These are phyloP conservation scores for Podospora bellae-mahoneyi DNA, from an alignment of 495 filamentous ascomycete species.

Conservation along the genomic window DNA sequence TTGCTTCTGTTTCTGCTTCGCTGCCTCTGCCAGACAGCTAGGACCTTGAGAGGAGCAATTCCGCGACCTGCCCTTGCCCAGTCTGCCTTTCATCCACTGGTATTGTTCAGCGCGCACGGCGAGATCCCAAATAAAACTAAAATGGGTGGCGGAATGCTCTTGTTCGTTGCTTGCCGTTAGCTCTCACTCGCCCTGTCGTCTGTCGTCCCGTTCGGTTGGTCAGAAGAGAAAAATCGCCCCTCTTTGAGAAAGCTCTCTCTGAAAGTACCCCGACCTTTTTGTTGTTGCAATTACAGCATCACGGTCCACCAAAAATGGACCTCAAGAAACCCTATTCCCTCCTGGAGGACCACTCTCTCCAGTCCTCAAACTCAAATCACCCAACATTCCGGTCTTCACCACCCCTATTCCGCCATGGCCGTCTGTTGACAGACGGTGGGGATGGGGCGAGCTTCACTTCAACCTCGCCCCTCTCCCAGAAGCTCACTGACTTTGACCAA, in stretches of 20 bases:
- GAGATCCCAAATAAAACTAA: constrained; percentile 30
- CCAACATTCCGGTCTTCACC: constrained; percentile 14
- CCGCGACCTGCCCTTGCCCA: constrained; percentile 12
- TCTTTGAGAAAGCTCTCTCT: background rate
- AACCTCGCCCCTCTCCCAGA: constrained; percentile 13
- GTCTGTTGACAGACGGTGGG: background rate
- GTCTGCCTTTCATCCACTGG: constrained; percentile 4
- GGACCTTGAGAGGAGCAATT: constrained; percentile 27
- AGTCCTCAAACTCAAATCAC: constrained; percentile 10
- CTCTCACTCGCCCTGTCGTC: background rate
- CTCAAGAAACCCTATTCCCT: constrained; percentile 33
- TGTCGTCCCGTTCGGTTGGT: background rate
- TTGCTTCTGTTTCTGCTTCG: constrained; percentile 8
- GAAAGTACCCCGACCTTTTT: background rate
- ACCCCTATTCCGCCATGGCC: constrained; percentile 17
- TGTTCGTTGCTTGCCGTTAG: constrained; percentile 14
- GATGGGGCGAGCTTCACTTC: constrained; percentile 1
- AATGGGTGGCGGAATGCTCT: constrained; percentile 36
- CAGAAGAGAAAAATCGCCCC: constrained; percentile 4
- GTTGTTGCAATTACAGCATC: background rate
- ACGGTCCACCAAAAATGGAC: constrained; percentile 25
- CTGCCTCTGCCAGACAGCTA: constrained; percentile 14
- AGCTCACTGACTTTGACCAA: constrained; percentile 1
- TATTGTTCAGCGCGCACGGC: constrained; percentile 13
- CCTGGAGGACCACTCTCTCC: constrained; percentile 31